Base-by-base conservation (phyloP, 257 asterid species). In the Solanum chiquidenum region DNA sequence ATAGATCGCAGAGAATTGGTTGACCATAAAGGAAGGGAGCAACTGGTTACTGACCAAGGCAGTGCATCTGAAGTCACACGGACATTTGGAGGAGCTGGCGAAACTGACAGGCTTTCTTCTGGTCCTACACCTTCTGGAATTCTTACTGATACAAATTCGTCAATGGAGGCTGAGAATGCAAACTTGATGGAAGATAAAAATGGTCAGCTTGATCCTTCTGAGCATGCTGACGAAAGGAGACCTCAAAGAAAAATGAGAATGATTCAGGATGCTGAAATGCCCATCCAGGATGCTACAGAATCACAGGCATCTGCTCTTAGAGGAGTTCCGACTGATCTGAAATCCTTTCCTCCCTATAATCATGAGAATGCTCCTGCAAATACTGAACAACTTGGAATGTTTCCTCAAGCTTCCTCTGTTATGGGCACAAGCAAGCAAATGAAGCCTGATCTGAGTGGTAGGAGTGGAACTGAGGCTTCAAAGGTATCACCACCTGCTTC, bases 11-110 rank as follows among this genome's bases (percentile, higher is more conserved):
- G 94, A 91, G 98, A 96, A 85, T 93, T 90, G 85, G 90, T 90
- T 86, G 98, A 97, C 88, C 96, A 89, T 87, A 97, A 90, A 91
- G 98, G 94, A 90, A 95, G 92, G 90, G 99, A 97, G 71, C 98
- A 93, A 88, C 88, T 93, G 83, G 88, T 88, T 87, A 90, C 89
- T 88, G 98, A 95, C 49, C 90, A 91, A 75, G 91, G 90, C 91
- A 88, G 88, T 80, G 85, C 86, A 72, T 89, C 93, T n/a, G 98
- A 95, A 88, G 92, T 83, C 75, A 76, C 89, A 16, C 89, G 94
- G 93, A 87, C 93, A 42, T 86, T 92, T 90, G 96, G 93, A 88
- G 92, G 89, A 88, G 87, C 91, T 83, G 93, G 94, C 86, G 94
- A 83, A 69, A 58, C 58, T 66, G 93, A 90, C 23, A 90, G 84